phyloP scores from a whole-genome alignment of 1,284 basidiomycete genomes.

The Naganishia sp. region DNA sequence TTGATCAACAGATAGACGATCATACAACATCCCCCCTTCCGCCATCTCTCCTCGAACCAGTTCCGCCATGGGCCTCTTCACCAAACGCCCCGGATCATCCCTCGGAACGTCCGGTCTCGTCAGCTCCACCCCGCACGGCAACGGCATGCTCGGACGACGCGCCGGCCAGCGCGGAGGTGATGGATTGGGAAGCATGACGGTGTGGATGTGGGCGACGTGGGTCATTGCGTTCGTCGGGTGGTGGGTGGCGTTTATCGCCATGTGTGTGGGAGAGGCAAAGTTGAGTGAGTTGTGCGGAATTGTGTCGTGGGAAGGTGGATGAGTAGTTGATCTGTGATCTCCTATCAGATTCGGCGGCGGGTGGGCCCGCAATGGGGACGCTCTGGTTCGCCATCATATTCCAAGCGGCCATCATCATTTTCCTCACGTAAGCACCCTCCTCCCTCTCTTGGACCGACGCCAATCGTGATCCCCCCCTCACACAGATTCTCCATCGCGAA shows the following conservation, averaged over 20 bases:
- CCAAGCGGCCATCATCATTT: conserved; percentile 49
- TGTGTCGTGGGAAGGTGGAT: neutral
- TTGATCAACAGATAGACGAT: neutral
- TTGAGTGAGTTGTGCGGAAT: conserved; percentile 25
- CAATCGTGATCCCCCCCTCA: too few relatives aligned
- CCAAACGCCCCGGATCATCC: conserved; percentile 15
- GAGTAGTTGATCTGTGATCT: conserved; percentile 14
- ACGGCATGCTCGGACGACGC: conserved; percentile 1
- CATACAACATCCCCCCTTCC: neutral
- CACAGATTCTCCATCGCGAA: conserved; percentile 44
- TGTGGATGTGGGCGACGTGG: conserved; percentile 22
- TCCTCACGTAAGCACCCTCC: conserved; percentile 43
- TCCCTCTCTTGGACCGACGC: neutral
- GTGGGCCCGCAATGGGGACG: conserved; percentile 60
- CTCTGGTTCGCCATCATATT: conserved; percentile 89
- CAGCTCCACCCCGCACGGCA: neutral
- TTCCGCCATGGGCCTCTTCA: conserved; percentile 16
- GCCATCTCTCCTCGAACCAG: neutral
- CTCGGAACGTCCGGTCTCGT: conserved; percentile 4
- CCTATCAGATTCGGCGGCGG: conserved; percentile 35
- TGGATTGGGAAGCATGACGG: conserved; percentile 7
- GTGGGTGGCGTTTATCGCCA: conserved; percentile 85
- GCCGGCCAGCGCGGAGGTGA: neutral
- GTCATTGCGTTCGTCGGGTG: conserved; percentile 80
- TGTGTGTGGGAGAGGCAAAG: conserved; percentile 56